Evolutionary conservation across 345 rosid genomes (phyloP).

Genomic region (Murraya koenigii): DNA sequence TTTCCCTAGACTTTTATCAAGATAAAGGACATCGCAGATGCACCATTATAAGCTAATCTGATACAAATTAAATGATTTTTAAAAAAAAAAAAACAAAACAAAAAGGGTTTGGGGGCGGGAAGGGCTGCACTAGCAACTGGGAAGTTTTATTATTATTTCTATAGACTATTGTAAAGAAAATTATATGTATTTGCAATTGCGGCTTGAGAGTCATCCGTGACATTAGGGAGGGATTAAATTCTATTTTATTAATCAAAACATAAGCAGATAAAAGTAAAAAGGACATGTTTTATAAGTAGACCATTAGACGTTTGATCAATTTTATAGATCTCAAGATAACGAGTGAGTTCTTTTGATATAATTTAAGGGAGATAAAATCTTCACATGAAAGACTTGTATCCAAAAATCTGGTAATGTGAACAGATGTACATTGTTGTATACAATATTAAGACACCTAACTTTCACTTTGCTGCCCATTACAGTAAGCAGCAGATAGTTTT

Average conservation of each 20-base stretch:
- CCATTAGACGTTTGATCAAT: slow-evolving; percentile 15
- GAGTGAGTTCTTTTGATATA: not conserved
- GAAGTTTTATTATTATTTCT: not conserved
- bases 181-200: slow-evolving; percentile 13
- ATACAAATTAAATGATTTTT: not conserved
- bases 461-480: slow-evolving; percentile 19
- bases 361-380: slow-evolving; percentile 21
- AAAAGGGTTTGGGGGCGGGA: no score
- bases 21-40: not conserved
- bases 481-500: slow-evolving; percentile 2
- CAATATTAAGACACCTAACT: slow-evolving; percentile 28
- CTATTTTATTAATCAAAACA: not conserved
- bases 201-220: slow-evolving; percentile 31
- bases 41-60: not conserved
- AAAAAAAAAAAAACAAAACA: not conserved
- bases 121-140: no score
- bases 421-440: slow-evolving; percentile 24
- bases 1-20: not conserved
- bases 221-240: slow-evolving; percentile 18
- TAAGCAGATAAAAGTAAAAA: not conserved
- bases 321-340: not conserved
- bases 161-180: not conserved
- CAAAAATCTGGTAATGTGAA: slow-evolving; percentile 29
- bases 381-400: slow-evolving; percentile 22
- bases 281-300: slow-evolving; percentile 12